phyloP scores from a whole-genome alignment of 2,329 filamentous ascomycete species.

The Podosphaera fusca region DNA sequence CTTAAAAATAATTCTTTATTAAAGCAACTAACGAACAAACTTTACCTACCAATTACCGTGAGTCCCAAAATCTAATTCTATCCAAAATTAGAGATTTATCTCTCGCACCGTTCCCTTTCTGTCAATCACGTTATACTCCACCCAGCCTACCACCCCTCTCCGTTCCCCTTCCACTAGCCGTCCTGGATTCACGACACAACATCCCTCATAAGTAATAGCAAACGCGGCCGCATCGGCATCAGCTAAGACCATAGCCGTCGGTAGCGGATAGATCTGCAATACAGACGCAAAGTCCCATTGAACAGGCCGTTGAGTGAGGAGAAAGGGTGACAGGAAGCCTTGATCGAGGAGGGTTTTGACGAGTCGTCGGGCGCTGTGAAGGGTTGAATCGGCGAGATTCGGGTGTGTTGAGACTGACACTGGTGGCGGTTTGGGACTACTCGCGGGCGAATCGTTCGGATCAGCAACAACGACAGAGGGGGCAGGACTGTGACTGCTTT shows the following conservation, averaged over 20 bases:
- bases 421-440: neutral
- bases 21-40: no score
- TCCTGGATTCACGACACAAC: constrained; percentile 86
- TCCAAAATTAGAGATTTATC: neutral
- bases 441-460: neutral
- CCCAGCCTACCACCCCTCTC: constrained; percentile 52
- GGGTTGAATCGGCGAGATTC: constrained; percentile 4
- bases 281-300: constrained; percentile 70
- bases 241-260: constrained; percentile 59
- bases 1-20: no score
- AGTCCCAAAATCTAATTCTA: neutral
- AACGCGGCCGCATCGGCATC: constrained; percentile 68
- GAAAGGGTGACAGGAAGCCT: constrained; percentile 70
- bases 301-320: constrained; percentile 53
- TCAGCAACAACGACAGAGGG: neutral
- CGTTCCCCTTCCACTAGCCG: constrained; percentile 46
- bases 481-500: neutral
- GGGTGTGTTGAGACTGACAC: neutral
- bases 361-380: constrained; percentile 45
- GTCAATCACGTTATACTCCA: constrained; percentile 50
- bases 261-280: constrained; percentile 69
- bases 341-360: constrained; percentile 87
- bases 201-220: constrained; percentile 79
- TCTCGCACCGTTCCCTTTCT: constrained; percentile 14
- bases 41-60: no score